A percentile compares a stretch with the other conserved stretches of the same genome.
Evolutionary conservation across 495 filamentous ascomycete species (phyloP).

Genomic region (Bathelium albidoporum): DNA sequence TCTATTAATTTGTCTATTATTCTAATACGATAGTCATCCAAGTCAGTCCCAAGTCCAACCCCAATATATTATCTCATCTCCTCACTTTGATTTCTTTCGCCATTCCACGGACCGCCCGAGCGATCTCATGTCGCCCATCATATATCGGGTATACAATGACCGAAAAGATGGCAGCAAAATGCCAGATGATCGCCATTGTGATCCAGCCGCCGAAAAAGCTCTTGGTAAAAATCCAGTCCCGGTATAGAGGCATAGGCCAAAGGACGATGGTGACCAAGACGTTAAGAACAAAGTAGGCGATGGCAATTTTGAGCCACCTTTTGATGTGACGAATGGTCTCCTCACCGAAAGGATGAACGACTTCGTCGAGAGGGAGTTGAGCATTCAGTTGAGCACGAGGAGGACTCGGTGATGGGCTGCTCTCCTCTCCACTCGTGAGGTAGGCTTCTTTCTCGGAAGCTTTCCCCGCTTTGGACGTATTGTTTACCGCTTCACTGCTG

Average conservation of each 20-base stretch:
- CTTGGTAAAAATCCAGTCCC: constrained; percentile 37
- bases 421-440: not conserved
- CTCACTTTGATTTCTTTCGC: not conserved
- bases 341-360: constrained; percentile 29
- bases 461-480: not conserved
- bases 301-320: constrained; percentile 30
- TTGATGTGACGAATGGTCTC: constrained; percentile 28
- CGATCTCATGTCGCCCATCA: constrained; percentile 23
- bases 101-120: constrained; percentile 5
- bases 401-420: not conserved
- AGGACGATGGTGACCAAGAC: constrained; percentile 34
- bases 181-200: constrained; percentile 39
- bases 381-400: constrained; percentile 1
- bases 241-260: constrained; percentile 38
- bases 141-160: constrained; percentile 39
- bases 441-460: constrained; percentile 1
- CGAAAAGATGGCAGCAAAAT: constrained; percentile 34
- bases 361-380: constrained; percentile 5
- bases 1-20: too few species aligned
- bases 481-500: constrained; percentile 4
- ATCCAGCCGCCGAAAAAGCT: constrained; percentile 40
- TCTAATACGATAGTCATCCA: too few species aligned
- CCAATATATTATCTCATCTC: not conserved
- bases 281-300: constrained; percentile 31
- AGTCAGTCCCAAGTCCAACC: not conserved